These are phyloP conservation scores for Herpetomonas tarakana DNA, from an alignment of 208 protist species.

Conservation along the genomic window DNA sequence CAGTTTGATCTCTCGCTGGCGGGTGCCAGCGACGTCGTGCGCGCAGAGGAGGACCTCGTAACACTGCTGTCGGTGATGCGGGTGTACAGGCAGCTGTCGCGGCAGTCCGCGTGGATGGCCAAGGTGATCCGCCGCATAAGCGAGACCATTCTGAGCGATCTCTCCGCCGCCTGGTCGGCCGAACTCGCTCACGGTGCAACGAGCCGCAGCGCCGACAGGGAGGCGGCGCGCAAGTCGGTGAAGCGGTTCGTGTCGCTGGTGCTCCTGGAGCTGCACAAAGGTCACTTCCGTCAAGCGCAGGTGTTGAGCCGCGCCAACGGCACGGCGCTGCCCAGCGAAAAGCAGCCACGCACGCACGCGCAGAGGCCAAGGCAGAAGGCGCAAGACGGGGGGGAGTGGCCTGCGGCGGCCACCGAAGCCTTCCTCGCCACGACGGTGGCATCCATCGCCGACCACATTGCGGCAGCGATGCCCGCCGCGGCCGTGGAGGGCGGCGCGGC, in stretches of 20 bases:
- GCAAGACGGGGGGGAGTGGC: no score
- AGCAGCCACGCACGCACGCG: neutral
- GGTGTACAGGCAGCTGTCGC: slow-evolving; percentile 4
- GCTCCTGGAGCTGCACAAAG: slow-evolving; percentile 1
- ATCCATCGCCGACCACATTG: no score
- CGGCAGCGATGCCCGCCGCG: no score
- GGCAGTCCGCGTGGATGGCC: slow-evolving; percentile 10
- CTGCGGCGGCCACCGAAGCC: no score
- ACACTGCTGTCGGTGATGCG: slow-evolving; percentile 1
- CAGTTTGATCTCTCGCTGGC: neutral
- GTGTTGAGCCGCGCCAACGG: neutral
- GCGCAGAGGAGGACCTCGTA: neutral
- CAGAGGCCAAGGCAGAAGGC: no score
- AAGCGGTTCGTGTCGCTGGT: neutral
- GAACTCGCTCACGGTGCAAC: neutral
- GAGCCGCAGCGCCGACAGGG: neutral
- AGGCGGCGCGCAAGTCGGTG: neutral
- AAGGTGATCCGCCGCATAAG: neutral
- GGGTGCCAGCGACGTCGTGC: neutral
- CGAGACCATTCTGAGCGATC: neutral
- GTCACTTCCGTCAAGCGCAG: neutral
- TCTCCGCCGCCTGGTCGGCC: neutral
- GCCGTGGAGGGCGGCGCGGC: no score
- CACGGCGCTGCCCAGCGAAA: neutral
- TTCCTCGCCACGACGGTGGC: no score